Conservation (phyloP, 257 asterid genomes). For the Solanum bulbocastanum region DNA sequence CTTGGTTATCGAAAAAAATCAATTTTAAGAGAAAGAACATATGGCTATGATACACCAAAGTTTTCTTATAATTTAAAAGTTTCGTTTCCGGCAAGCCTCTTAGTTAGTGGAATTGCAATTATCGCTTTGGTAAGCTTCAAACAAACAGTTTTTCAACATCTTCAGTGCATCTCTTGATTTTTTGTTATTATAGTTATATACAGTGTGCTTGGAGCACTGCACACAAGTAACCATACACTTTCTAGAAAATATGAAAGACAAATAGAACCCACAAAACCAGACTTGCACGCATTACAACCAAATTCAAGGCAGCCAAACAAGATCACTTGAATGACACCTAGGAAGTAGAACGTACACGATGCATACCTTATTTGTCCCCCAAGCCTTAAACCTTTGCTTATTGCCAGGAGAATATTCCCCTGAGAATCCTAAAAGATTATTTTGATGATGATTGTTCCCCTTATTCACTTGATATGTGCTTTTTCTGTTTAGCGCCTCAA, state of each 20-base stretch:
- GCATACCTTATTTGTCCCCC: slow-evolving; percentile 41
- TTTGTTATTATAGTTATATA: background rate
- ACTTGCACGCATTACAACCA: background rate
- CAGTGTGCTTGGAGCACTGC: background rate
- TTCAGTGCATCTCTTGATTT: background rate
- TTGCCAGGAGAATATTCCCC: slow-evolving; percentile 33
- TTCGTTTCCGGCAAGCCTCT: background rate
- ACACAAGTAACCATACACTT: background rate
- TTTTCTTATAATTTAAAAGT: background rate
- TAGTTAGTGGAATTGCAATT: background rate
- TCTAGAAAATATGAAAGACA: background rate
- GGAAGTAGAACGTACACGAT: background rate
- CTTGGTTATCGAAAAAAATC: background rate
- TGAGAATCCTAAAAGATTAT: slow-evolving; percentile 26
- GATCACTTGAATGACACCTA: background rate
- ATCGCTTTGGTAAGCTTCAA: background rate
- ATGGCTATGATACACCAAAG: background rate
- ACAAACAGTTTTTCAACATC: background rate
- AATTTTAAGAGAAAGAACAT: background rate
- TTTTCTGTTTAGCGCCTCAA: slow-evolving; percentile 48
- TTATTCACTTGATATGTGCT: slow-evolving; percentile 27
- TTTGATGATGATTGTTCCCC: slow-evolving; percentile 23
- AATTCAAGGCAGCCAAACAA: background rate
- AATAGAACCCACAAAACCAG: background rate
- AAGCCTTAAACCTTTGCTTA: slow-evolving; percentile 30